A percentile compares a stretch with the other conserved stretches of the same genome.
These are phyloP conservation scores for Globisporangium rhizosaccharum DNA, from an alignment of 352 stramenopile species.

Conservation along the genomic window DNA sequence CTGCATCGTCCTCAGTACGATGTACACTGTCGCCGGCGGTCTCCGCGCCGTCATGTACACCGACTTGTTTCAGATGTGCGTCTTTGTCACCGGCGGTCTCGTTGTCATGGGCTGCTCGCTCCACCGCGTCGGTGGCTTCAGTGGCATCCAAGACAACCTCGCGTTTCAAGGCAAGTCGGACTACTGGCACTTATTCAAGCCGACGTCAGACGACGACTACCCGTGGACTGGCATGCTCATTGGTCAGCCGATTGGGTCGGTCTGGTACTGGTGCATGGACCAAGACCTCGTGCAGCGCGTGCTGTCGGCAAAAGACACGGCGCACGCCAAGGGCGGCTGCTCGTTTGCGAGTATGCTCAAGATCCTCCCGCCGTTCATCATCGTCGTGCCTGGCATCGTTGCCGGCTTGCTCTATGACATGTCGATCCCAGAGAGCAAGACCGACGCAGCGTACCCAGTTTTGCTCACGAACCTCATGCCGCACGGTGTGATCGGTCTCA, in stretches of 20 bases:
- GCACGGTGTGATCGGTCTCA: slow-evolving; percentile 52
- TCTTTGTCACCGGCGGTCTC: slow-evolving; percentile 54
- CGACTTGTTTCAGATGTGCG: slow-evolving; percentile 63
- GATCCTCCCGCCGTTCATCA: slow-evolving; percentile 59
- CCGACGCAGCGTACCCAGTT: slow-evolving; percentile 57
- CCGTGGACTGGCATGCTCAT: slow-evolving; percentile 72
- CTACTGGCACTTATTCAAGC: slow-evolving; percentile 55
- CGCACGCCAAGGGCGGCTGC: slow-evolving; percentile 49
- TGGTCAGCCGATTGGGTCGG: slow-evolving; percentile 46
- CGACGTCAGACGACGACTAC: slow-evolving; percentile 45
- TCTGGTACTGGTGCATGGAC: slow-evolving; percentile 78
- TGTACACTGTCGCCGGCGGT: slow-evolving; percentile 58
- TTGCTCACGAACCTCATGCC: slow-evolving; percentile 67
- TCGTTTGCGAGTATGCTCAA: slow-evolving; percentile 58
- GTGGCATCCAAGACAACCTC: slow-evolving; percentile 43
- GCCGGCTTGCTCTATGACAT: slow-evolving; percentile 60
- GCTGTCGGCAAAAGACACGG: slow-evolving; percentile 61
- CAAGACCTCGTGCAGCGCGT: slow-evolving; percentile 64
- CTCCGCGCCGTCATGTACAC: slow-evolving; percentile 70
- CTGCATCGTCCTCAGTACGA: slow-evolving; percentile 43
- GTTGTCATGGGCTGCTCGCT: slow-evolving; percentile 49
- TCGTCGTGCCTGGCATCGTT: slow-evolving; percentile 62
- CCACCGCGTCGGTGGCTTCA: slow-evolving; percentile 49
- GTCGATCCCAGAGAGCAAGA: slow-evolving; percentile 38
- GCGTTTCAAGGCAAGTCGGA: slow-evolving; percentile 30